Base-by-base conservation (phyloP, 164 flowering plant species). In the Houttuynia cordata region DNA sequence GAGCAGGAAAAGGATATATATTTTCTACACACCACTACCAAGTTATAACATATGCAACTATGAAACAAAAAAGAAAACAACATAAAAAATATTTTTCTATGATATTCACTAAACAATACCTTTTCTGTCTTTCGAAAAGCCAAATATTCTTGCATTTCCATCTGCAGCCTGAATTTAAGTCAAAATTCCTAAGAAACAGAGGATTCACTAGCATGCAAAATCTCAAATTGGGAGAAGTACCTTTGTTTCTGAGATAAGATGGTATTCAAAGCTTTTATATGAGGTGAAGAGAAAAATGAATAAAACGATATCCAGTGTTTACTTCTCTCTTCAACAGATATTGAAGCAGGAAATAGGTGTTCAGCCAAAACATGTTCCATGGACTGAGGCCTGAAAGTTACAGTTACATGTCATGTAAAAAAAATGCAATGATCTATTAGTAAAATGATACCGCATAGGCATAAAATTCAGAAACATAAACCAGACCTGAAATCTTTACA, bases 401-500 rank as follows among this genome's bases (percentile, higher is more conserved):
- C 54, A 58, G 8, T 58, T 23, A 58, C 7, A 64, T 45, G 49
- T 45, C 49, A 45, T 45, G 49, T 45, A 14, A 45, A 17, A 17
- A 45, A 45, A 45, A 12, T 3, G 17, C 13, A 45, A 45, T 45
- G 49, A 45, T 2, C 17, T 45, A 0, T 9, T 41, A 9, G 13
- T n/a, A 41, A 41, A 0, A 41, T 13, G 13, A 13, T 17, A 45
- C 14, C 12, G 4, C 0, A 45, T 12, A 45, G 49, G 12, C 9
- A 10, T 12, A 45, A 45, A n/a, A 45, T 14, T 45, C 14, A 12
- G 49, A 17, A 47, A 34, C 24, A 18, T 63, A 51, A 60, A 57
- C 45, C 76, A 66, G 24, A 88, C 99, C 96, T 83, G 83, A 88
- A 90, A 57, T 88, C 97, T 70, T 78, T 85, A 62, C 87, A 83